These are phyloP conservation scores for Fraxinus baroniana DNA, from an alignment of 305 asterid genomes.

Conservation along the genomic window DNA sequence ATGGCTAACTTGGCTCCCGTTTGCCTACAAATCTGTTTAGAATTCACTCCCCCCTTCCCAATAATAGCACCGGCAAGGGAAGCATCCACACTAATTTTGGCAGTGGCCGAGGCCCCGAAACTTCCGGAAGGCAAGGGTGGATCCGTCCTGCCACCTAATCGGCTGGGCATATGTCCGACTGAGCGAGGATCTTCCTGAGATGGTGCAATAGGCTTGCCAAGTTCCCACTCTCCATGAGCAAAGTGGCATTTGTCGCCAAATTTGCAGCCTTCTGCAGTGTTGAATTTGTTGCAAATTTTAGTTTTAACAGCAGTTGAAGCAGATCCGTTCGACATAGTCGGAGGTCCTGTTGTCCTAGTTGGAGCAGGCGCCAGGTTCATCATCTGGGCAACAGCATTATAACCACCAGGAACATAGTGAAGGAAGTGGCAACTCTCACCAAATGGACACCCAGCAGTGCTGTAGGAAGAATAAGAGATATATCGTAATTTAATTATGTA, in stretches of 20 bases:
- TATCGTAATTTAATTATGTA: not conserved
- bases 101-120: constrained; percentile 74
- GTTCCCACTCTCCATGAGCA: constrained; percentile 96
- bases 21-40: constrained; percentile 82
- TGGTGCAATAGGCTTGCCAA: constrained; percentile 54
- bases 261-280: constrained; percentile 86
- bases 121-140: constrained; percentile 50
- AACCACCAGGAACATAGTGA: constrained; percentile 87
- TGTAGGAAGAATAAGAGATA: constrained; percentile 28
- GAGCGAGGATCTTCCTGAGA: constrained; percentile 60
- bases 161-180: constrained; percentile 43
- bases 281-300: constrained; percentile 71
- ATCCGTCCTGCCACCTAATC: constrained; percentile 47
- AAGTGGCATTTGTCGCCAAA: constrained; percentile 82
- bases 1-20: constrained; percentile 80
- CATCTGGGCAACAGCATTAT: constrained; percentile 76
- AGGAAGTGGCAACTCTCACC: constrained; percentile 95
- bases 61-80: constrained; percentile 83
- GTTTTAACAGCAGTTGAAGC: constrained; percentile 50
- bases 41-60: constrained; percentile 86
- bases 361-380: constrained; percentile 80
- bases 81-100: constrained; percentile 77
- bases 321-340: constrained; percentile 51
- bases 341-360: constrained; percentile 38
- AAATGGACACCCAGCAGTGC: constrained; percentile 86